A percentile compares a stretch with the other conserved stretches of the same genome.
phyloP scores from a whole-genome alignment of 108 stramenopile species.

The Fistulifera pelliculosa region DNA sequence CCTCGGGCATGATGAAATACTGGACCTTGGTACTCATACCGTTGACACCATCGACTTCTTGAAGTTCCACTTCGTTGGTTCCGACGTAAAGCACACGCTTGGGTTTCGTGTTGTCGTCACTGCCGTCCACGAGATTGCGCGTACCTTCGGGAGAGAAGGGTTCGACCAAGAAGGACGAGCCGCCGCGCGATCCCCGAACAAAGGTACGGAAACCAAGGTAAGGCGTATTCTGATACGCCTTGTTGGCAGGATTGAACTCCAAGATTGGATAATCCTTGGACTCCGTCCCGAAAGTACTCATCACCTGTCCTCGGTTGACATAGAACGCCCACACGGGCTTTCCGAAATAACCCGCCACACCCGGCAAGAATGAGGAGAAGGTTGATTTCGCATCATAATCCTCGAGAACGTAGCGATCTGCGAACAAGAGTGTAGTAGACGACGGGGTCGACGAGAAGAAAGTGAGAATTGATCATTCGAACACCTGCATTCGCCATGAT shows the following conservation, averaged over 20 bases:
- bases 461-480: background rate
- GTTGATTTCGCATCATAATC: constrained; percentile 81
- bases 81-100: constrained; percentile 87
- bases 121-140: constrained; percentile 42
- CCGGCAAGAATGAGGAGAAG: constrained; percentile 84
- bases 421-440: background rate
- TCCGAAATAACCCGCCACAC: constrained; percentile 78
- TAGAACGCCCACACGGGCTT: constrained; percentile 92
- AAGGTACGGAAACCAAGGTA: constrained; percentile 91
- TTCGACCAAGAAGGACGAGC: constrained; percentile 55
- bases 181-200: constrained; percentile 61
- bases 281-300: constrained; percentile 78
- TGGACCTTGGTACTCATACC: constrained; percentile 70
- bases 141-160: constrained; percentile 57
- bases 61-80: constrained; percentile 86
- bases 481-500: background rate
- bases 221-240: constrained; percentile 91
- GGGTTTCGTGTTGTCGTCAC: constrained; percentile 48
- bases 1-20: constrained; percentile 84
- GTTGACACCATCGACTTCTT: constrained; percentile 68
- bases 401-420: constrained; percentile 73
- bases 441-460: background rate
- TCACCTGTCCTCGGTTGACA: constrained; percentile 91
- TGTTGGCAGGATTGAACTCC: constrained; percentile 92
- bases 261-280: constrained; percentile 87